These are phyloP conservation scores for Lipomyces mesembrius DNA, from an alignment of 805 yeast genomes.

Conservation along the genomic window DNA sequence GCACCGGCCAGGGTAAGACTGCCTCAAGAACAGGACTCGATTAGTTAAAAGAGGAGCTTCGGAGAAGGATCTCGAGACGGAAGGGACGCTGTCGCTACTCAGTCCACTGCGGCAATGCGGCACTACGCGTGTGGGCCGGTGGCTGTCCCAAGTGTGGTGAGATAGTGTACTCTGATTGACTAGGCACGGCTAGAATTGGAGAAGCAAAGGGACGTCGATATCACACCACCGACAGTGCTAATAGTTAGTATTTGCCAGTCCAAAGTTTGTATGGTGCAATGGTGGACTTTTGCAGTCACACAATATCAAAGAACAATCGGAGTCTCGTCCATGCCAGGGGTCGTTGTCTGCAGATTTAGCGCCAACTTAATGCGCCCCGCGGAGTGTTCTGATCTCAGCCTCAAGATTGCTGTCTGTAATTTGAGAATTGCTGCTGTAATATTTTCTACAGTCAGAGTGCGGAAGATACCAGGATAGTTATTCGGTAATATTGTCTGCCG, in stretches of 20 bases:
- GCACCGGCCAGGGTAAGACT: not conserved
- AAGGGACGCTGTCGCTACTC: not conserved
- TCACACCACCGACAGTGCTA: not conserved
- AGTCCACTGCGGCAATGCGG: not conserved
- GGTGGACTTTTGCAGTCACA: not conserved
- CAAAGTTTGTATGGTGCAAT: not conserved
- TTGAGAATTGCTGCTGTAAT: not conserved
- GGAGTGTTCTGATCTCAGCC: not conserved
- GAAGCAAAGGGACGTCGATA: not conserved
- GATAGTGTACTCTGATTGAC: no score
- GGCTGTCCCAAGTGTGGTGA: not conserved
- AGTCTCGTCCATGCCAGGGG: not conserved
- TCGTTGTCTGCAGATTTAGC: not conserved
- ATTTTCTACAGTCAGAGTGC: no score
- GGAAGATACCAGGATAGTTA: no score
- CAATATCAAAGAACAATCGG: not conserved
- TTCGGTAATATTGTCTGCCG: no score
- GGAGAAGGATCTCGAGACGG: not conserved
- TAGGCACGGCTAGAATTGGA: not conserved
- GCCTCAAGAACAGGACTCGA: not conserved
- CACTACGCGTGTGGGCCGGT: not conserved
- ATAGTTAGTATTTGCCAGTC: not conserved
- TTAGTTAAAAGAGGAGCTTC: not conserved
- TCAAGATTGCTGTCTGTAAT: not conserved
- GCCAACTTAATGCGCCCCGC: no score